Conservation (phyloP, 1,284 basidiomycete species). For the Ganoderma leucocontextum region DNA sequence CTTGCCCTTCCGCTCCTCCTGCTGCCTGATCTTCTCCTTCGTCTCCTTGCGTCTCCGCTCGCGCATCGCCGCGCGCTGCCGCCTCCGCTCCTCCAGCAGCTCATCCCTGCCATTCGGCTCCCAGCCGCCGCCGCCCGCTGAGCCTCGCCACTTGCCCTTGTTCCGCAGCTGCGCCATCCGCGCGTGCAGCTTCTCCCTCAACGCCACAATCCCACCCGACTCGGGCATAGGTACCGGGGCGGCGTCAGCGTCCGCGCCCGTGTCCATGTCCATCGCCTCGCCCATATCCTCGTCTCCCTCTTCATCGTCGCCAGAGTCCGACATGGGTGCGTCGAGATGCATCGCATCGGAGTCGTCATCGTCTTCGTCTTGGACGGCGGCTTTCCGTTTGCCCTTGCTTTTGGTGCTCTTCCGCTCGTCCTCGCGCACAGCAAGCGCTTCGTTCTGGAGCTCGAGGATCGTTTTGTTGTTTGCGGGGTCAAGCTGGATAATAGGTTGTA, state of each 20-base stretch:
- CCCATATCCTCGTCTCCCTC: slow-evolving; percentile 40
- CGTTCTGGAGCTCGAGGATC: slow-evolving; percentile 78
- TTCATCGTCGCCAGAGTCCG: slow-evolving; percentile 41
- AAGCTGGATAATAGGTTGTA: slow-evolving; percentile 52
- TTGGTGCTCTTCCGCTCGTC: slow-evolving; percentile 37
- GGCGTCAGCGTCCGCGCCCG: slow-evolving; percentile 23
- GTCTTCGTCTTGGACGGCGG: slow-evolving; percentile 44
- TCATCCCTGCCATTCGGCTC: slow-evolving; percentile 78
- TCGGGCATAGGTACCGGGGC: slow-evolving; percentile 72
- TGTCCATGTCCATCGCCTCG: slow-evolving; percentile 35
- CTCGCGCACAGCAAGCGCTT: slow-evolving; percentile 47
- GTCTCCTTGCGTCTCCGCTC: slow-evolving; percentile 87
- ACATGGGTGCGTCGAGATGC: slow-evolving; percentile 42
- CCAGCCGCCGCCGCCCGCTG: slow-evolving; percentile 41
- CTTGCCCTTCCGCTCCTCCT: slow-evolving; percentile 59
- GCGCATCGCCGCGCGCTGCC: slow-evolving; percentile 80
- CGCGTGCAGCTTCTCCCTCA: slow-evolving; percentile 82
- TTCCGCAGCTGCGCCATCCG: slow-evolving; percentile 76
- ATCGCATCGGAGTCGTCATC: slow-evolving; percentile 49
- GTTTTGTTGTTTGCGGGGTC: slow-evolving; percentile 91
- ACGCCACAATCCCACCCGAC: slow-evolving; percentile 70
- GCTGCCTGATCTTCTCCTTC: slow-evolving; percentile 76
- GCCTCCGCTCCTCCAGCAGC: slow-evolving; percentile 80
- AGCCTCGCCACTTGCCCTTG: slow-evolving; percentile 43
- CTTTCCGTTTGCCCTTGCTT: slow-evolving; percentile 61